A percentile compares a stretch with the other conserved stretches of the same genome.
phyloP scores from a whole-genome alignment of 257 asterid species.

The Misopates orontium region DNA sequence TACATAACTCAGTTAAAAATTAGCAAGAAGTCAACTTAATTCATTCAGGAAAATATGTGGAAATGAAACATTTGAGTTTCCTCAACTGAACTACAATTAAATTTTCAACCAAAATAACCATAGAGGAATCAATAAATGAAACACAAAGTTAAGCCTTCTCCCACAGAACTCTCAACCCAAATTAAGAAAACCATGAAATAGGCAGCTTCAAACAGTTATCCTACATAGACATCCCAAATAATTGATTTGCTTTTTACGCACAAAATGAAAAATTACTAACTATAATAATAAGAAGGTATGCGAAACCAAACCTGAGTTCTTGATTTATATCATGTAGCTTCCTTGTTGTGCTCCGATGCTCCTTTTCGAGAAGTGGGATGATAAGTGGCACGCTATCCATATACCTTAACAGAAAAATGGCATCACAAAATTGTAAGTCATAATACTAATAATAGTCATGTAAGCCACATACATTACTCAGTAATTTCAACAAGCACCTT shows the following conservation, averaged over 20 bases:
- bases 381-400: conserved; percentile 90
- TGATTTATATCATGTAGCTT: conserved; percentile 80
- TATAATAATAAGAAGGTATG: background rate
- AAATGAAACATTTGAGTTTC: conserved; percentile 3
- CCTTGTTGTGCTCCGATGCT: conserved; percentile 70
- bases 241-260: background rate
- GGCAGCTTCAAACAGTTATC: conserved; percentile 11
- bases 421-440: conserved; percentile 30
- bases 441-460: conserved; percentile 23
- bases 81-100: no score
- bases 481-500: conserved; percentile 48
- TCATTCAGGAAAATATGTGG: conserved; percentile 16
- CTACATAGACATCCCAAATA: background rate
- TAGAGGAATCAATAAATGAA: background rate
- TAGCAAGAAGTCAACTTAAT: conserved; percentile 17
- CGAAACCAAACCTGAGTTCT: conserved; percentile 74
- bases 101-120: conserved; percentile 20
- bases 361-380: conserved; percentile 94
- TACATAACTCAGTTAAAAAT: conserved; percentile 16
- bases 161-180: conserved; percentile 8
- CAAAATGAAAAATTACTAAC: no score
- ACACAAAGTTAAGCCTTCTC: conserved; percentile 17
- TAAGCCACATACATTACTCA: conserved; percentile 11
- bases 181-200: conserved; percentile 6
- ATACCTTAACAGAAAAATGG: conserved; percentile 54